Evolutionary conservation across 2,329 filamentous ascomycete species (phyloP), one percentile per base, ranked within the genome.

Genomic region (Curvularia verruculosa): DNA sequence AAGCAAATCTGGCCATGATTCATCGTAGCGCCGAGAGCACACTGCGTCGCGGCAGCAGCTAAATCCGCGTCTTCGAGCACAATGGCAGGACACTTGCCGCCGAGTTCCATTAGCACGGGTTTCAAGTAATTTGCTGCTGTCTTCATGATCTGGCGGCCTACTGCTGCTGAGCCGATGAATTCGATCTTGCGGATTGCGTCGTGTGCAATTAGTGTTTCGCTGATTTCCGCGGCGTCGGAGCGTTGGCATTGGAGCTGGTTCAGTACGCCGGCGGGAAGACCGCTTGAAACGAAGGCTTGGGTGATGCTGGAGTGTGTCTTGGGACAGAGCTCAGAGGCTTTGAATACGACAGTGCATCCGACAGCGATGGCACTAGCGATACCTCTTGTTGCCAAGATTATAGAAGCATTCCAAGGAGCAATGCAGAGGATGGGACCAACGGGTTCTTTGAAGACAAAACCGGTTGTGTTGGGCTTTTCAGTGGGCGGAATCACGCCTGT

Each of bases 41-140:
- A 70, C n/a, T 66, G 45, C n/a, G 18, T 49, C 0, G 67, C 67
- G 5, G 67, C 65, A 26, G 65, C 60, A 29, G 52, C 44, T 18
- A 70, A 15, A 54, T 95, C 84, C 10, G 92, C 91, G 75, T 96
- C 91, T 52, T 90, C 87, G 72, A 89, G 86, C 1, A 96, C 86
- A 58, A 96, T 87, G 2, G 89, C 87, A 0, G 87, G 85, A 0
- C 89, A 88, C 74, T 96, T 96, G 36, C 91, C 91, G 3, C 92
- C 92, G 1, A 96, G 80, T 75, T 96, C 92, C 67, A 95, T 83
- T 2, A 95, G 78, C 0, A 89, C 82, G 0, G 90, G 91, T 80
- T 96, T 96, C 29, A 95, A 79, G 64, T 89, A 78, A 69, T 88
- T 84, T 12, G 88, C 91, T 0, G 89, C 89, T 2, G 85, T 82